A percentile compares a stretch with the other conserved stretches of the same genome.
These are phyloP conservation scores for Cladosporium sp. DNA, from an alignment of 2,329 filamentous ascomycete genomes.

Conservation along the genomic window DNA sequence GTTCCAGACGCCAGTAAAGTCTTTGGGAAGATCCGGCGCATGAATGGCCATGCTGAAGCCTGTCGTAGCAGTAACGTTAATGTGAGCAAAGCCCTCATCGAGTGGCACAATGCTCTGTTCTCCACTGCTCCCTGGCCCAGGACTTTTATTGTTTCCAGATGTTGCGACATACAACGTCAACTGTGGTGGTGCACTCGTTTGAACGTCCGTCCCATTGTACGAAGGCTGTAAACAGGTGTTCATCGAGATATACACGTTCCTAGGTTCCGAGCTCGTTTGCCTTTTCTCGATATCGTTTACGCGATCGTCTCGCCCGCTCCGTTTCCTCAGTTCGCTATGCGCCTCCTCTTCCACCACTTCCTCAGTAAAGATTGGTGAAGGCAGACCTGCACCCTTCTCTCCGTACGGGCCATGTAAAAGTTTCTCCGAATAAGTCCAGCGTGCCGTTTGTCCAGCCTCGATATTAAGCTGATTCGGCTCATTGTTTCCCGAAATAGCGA, in stretches of 20 bases:
- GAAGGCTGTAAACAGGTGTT: conserved; percentile 80
- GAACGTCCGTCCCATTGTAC: conserved; percentile 47
- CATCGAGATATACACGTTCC: conserved; percentile 71
- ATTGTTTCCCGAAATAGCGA: conserved; percentile 55
- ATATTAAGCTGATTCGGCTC: conserved; percentile 57
- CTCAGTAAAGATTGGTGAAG: conserved; percentile 19
- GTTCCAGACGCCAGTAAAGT: conserved; percentile 65
- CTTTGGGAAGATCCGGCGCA: conserved; percentile 60
- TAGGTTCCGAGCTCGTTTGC: conserved; percentile 24
- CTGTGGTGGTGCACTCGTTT: conserved; percentile 54
- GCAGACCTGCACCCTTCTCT: conserved; percentile 26
- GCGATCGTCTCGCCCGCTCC: conserved; percentile 17
- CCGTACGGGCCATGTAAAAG: conserved; percentile 47
- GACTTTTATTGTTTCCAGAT: conserved; percentile 53
- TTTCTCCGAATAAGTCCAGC: conserved; percentile 60
- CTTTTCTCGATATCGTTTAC: conserved; percentile 13
- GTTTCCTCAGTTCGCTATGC: conserved; percentile 24
- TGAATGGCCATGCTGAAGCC: conserved; percentile 74
- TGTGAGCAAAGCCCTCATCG: conserved; percentile 65
- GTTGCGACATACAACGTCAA: conserved; percentile 67
- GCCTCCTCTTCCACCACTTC: conserved; percentile 2
- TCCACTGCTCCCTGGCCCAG: conserved; percentile 54
- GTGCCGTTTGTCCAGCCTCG: conserved; percentile 56
- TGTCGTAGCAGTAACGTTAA: conserved; percentile 53
- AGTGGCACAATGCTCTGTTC: conserved; percentile 51